Base-by-base conservation (phyloP, 2,329 filamentous ascomycete species). In the Berkeleyomyces basicola region DNA sequence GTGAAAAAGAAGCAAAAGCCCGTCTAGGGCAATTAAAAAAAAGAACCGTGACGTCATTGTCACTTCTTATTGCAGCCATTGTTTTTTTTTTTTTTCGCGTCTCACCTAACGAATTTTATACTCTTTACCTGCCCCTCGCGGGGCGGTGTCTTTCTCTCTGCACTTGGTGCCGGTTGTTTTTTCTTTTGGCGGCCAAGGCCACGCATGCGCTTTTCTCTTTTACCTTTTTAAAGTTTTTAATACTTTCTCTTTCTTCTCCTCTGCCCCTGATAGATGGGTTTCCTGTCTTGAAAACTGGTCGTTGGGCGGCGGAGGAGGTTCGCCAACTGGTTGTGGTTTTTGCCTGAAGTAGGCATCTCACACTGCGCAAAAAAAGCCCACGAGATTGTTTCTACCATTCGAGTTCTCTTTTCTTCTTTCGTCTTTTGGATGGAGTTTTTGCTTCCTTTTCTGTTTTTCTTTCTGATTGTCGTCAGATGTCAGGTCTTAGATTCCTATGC, bases 141-240 rank as follows among this genome's bases (percentile, higher is more conserved):
- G 49, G 40, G 55, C 11, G 61, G 36, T 55, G 47, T 55, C 16
- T 16, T 36, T 31, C 31, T 23, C 31, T 36, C 37, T 11, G 16
- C 3, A 55, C 49, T 40, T 57, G 36, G 59, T 47, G 36, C 59
- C 49, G 31, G 47, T 58, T 62, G 49, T 33, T 46, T 58, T 33
- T 62, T 53, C 49, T 62, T 62, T 62, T 59, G 49, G 58, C 58
- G 42, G 44, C 42, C 43, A 36, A 37, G 36, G 16, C 36, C 14
- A 9, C 53, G 37, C 37, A 42, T 63, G n/a, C 33, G 47, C 33
- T 57, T n/a, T 57, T 61, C 49, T 63, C 33, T 53, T 39, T 47
- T 39, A 40, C 44, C 44, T 59, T 11, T 43, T 59, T 47, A 46
- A 59, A 44, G 58, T 59, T 59, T 59, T 59, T 59, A 59, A 59